phyloP scores from a whole-genome alignment of 345 rosid species.

The Diplotaxis tenuifolia region DNA sequence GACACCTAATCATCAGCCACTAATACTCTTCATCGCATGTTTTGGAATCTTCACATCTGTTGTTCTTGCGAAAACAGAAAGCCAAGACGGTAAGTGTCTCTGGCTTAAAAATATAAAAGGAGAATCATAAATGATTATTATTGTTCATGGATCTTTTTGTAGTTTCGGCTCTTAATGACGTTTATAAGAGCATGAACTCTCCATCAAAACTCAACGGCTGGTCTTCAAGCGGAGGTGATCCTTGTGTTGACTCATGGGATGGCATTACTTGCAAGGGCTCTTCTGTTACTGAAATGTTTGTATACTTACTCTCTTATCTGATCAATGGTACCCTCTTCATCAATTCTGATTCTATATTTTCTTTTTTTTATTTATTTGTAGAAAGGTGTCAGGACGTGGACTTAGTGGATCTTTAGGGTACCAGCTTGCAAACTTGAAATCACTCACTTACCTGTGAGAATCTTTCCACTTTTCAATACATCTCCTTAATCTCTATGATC shows the following conservation, averaged over 20 bases:
- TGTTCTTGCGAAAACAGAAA: slow-evolving; percentile 55
- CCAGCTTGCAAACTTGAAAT: slow-evolving; percentile 74
- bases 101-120: not conserved
- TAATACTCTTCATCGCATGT: slow-evolving; percentile 34
- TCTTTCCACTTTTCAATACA: too few species aligned
- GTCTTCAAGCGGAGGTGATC: slow-evolving; percentile 81
- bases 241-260: slow-evolving; percentile 84
- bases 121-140: not conserved
- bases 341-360: not conserved
- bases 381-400: slow-evolving; percentile 68
- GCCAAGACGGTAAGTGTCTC: slow-evolving; percentile 49
- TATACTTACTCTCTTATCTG: not conserved
- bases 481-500: too few species aligned
- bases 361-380: slow-evolving; percentile 37
- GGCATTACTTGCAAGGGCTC: slow-evolving; percentile 86
- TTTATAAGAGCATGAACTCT: slow-evolving; percentile 75
- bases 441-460: slow-evolving; percentile 76
- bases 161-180: slow-evolving; percentile 83
- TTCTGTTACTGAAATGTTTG: slow-evolving; percentile 71
- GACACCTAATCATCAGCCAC: slow-evolving; percentile 4
- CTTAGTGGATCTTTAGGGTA: slow-evolving; percentile 83
- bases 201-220: slow-evolving; percentile 70
- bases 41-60: slow-evolving; percentile 35
- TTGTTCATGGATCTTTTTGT: slow-evolving; percentile 16
- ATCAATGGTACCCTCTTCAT: not conserved